Evolutionary conservation across 2,329 filamentous ascomycete species (phyloP).

Genomic region (Tothia fuscella): DNA sequence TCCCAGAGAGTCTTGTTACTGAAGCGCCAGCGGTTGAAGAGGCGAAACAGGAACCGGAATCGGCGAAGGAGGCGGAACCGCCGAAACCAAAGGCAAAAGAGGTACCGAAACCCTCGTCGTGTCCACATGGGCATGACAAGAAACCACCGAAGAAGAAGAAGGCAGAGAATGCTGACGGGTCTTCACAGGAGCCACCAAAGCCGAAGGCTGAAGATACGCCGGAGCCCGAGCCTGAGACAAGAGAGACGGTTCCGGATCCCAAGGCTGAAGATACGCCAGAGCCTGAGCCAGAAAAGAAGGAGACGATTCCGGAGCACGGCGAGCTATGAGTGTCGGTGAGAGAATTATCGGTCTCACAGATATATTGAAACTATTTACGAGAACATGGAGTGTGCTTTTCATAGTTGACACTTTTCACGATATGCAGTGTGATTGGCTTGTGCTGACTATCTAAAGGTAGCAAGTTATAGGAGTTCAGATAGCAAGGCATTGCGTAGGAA

Average conservation of each 20-base stretch:
- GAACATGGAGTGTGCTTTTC: too few species aligned
- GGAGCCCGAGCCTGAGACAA: neutral
- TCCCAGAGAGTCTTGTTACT: constrained; percentile 27
- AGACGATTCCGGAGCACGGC: neutral
- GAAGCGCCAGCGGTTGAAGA: neutral
- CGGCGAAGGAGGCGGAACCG: constrained; percentile 3
- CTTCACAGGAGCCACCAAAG: neutral
- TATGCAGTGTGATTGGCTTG: too few species aligned
- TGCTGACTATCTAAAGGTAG: too few species aligned
- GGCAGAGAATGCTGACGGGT: neutral
- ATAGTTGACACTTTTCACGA: too few species aligned
- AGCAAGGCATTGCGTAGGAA: too few species aligned
- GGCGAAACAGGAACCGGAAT: neutral
- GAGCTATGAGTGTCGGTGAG: neutral
- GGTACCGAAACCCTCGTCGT: too few species aligned
- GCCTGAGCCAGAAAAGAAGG: neutral
- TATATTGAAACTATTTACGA: too few species aligned
- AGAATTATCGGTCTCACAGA: too few species aligned
- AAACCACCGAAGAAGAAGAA: constrained; percentile 1
- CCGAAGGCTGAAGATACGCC: neutral
- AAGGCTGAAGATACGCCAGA: neutral
- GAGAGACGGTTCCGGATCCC: neutral
- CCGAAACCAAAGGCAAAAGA: too few species aligned
- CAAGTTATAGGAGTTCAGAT: too few species aligned
- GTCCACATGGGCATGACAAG: neutral